Percentiles rank a stretch among this genome's conserved stretches.
These are phyloP conservation scores for Elasticomyces elasticus DNA, from an alignment of 495 filamentous ascomycete genomes.

Conservation along the genomic window DNA sequence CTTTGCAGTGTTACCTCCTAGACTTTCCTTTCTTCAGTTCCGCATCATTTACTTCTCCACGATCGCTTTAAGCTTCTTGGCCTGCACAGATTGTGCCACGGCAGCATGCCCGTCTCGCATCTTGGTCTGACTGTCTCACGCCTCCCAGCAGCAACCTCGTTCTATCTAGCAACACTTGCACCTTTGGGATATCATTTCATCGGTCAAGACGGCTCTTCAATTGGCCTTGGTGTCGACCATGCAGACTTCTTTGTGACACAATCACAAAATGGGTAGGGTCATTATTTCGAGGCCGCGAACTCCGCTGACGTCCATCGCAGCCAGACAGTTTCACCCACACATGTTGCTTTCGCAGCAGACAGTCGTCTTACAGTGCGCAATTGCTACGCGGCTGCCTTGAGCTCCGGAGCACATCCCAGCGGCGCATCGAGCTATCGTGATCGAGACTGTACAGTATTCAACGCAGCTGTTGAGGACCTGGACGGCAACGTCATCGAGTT, in stretches of 20 bases:
- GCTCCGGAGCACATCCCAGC: slow-evolving; percentile 47
- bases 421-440: slow-evolving; percentile 46
- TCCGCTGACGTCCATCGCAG: not conserved
- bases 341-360: slow-evolving; percentile 50
- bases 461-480: slow-evolving; percentile 50
- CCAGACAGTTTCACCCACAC: slow-evolving; percentile 35
- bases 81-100: not conserved
- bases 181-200: slow-evolving; percentile 68
- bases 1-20: not conserved
- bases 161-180: slow-evolving; percentile 66
- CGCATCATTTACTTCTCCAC: slow-evolving; percentile 16
- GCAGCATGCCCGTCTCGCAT: slow-evolving; percentile 48
- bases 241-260: slow-evolving; percentile 18
- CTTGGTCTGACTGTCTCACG: slow-evolving; percentile 59
- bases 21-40: slow-evolving; percentile 4
- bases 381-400: slow-evolving; percentile 52
- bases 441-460: slow-evolving; percentile 45
- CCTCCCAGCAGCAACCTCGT: slow-evolving; percentile 66
- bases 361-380: slow-evolving; percentile 43
- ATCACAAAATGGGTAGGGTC: slow-evolving; percentile 9
- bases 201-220: slow-evolving; percentile 34
- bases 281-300: not conserved
- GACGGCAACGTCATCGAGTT: slow-evolving; percentile 54
- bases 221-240: slow-evolving; percentile 43
- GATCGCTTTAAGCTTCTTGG: slow-evolving; percentile 1